Evolutionary conservation across 2,329 filamentous ascomycete genomes (phyloP), one percentile per base, ranked within the genome.

Genomic region (Fusarium sambucinum): DNA sequence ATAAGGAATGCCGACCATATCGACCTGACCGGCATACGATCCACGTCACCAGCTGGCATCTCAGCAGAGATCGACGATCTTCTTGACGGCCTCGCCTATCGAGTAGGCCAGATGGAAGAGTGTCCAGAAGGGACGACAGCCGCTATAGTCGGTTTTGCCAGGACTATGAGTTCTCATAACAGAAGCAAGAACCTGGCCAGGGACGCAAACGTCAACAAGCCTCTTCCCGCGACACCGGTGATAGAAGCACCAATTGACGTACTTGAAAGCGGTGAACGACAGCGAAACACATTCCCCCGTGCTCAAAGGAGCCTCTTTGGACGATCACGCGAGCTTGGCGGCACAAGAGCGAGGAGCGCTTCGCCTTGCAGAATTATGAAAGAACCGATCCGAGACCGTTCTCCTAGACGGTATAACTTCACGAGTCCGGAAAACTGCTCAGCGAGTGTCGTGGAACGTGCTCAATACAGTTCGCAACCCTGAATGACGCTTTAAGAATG

Each of bases 11-110:
- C 69, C 21, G 65, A 72, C 14, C 60, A 55, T 1, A 52, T 74
- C 6, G 73, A 75, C 6, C 67, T 75, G 12, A 63, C 70, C 1
- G 45, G 56, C 16, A 55, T 70, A 13, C 44, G 50, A 9, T 48
- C 71, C 6, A 58, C 48, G 3, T 66, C 70, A 3, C 58, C 58
- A 21, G 41, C 25, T 10, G 70, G 56, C 13, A 59, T 45, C 6
- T 44, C 38, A 2, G 25, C 55, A 13, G 55, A 61, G 11, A 60
- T 63, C 16, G 63, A 71, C 40, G 62, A 60, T 29, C 66, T 61
- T 38, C 57, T 74, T 16, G 59, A 74, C 50, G 77, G 76, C 50
- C 69, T 78, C 35, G 77, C 76, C 47, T 77, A 77, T 68, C 70
- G 76, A 57, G 70, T 78, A 29, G 77, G 77, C 40, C 77, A 79